Conservation (phyloP, 2,329 filamentous ascomycete species). For the Phyllosticta citriasiana region DNA sequence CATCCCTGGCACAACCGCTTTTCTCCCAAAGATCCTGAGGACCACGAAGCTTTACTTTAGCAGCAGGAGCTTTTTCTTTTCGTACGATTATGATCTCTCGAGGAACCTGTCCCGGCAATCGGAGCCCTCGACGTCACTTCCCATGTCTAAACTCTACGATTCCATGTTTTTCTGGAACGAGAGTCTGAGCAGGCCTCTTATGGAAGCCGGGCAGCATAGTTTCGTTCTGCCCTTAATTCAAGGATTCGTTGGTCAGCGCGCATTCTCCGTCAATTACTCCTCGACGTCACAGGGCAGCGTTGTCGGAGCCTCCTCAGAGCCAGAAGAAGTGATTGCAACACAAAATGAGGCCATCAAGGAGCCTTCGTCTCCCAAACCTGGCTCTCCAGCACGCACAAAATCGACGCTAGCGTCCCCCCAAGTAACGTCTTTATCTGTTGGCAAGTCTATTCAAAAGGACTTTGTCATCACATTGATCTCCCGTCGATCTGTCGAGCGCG, state of each 20-base stretch:
- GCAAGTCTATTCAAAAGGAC: slow-evolving; percentile 24
- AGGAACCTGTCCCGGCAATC: slow-evolving; percentile 43
- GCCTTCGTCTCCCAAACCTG: slow-evolving; percentile 17
- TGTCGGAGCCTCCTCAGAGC: slow-evolving; percentile 23
- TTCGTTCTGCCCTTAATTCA: slow-evolving; percentile 79
- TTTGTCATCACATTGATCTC: slow-evolving; percentile 86
- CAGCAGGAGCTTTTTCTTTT: slow-evolving; percentile 80
- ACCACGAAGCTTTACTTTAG: slow-evolving; percentile 80
- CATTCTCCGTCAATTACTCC: slow-evolving; percentile 59
- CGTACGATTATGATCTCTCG: slow-evolving; percentile 89
- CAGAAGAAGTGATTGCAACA: slow-evolving; percentile 25
- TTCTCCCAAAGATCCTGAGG: slow-evolving; percentile 75
- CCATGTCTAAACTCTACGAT: slow-evolving; percentile 65
- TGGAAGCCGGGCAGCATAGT: slow-evolving; percentile 59
- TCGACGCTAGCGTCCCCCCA: slow-evolving; percentile 3
- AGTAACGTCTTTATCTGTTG: slow-evolving; percentile 5
- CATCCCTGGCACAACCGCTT: slow-evolving; percentile 15
- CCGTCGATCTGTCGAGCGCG: slow-evolving; percentile 74
- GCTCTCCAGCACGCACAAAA: slow-evolving; percentile 11
- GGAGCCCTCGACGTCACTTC: slow-evolving; percentile 36
- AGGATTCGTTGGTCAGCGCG: slow-evolving; percentile 81
- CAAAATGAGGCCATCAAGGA: slow-evolving; percentile 14
- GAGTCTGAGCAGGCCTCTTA: slow-evolving; percentile 62
- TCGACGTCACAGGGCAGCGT: slow-evolving; percentile 25
- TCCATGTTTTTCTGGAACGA: slow-evolving; percentile 86